Evolutionary conservation across 345 rosid genomes (phyloP), one percentile per base, ranked within the genome.

Genomic region (Excoecaria agallocha): DNA sequence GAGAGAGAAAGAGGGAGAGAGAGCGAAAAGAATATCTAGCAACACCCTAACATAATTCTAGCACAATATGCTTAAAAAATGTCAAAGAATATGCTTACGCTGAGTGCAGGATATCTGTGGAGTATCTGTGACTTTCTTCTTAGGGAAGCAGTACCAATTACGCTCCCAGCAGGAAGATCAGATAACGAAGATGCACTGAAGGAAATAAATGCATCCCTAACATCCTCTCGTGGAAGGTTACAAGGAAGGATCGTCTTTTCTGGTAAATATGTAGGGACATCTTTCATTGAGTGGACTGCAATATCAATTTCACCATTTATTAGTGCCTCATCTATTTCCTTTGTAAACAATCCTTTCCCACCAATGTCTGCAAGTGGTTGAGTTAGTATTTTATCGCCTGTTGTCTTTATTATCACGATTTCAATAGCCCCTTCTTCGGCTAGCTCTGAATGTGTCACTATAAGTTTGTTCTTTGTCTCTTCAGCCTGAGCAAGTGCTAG

Each of bases 321-420:
- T 9, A 95, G 84, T 0, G 99, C 98, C 87, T 95, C 99, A 3
- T 95, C 98, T 54, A 95, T 95, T 75, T 95, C 99, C 79, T 93
- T 95, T 2, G 99, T 93, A 82, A 95, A 95, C 63, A 95, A 83
- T 15, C 99, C 99, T 85, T 95, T 95, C 69, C 99, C 99, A 72
- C 99, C 99, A 19, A 95, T 95, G 76, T 95, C 98, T 46, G 99
- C 98, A 69, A 95, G 98, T 11, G 99, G 99, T 76, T 93, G 97
- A 37, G 87, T 80, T 25, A 90, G 85, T 63, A 95, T 93, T 81
- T 95, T 91, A 80, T 93, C 99, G 74, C 99, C 98, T 0, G 99
- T 95, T 46, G 99, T 95, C 82, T 95, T 93, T 60, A 95, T 95
- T 60, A 93, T 86, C 81, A 91, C 97, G 50, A 95, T 91, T 70